Conservation (phyloP, 1,284 basidiomycete genomes). For the Boletus holoroseus region DNA sequence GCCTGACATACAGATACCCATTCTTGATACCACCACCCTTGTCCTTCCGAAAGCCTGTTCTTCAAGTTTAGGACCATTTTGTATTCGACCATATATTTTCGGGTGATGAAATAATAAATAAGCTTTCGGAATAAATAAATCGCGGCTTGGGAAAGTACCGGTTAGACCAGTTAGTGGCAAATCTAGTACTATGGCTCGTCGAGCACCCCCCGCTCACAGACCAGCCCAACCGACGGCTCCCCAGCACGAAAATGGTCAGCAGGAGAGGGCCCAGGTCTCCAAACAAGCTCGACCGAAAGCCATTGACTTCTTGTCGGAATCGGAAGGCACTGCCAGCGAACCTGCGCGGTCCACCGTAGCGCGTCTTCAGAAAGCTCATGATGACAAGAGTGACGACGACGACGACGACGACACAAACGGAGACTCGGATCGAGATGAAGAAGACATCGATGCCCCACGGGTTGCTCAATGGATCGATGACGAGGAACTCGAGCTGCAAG, state of each 20-base stretch:
- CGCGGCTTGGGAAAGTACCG: background rate
- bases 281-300: constrained; percentile 18
- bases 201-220: constrained; percentile 4
- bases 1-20: background rate
- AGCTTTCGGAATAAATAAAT: background rate
- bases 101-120: no score
- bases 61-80: no score
- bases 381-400: background rate
- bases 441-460: constrained; percentile 44
- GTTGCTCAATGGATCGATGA: constrained; percentile 56
- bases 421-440: constrained; percentile 12
- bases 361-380: background rate
- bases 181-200: constrained; percentile 12
- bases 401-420: background rate
- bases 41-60: background rate
- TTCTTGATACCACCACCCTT: background rate
- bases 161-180: background rate
- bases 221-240: background rate
- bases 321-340: constrained; percentile 3
- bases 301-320: constrained; percentile 17
- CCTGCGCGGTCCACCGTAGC: background rate
- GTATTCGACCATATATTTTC: no score
- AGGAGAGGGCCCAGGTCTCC: constrained; percentile 4
- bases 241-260: background rate
- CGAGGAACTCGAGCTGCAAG: constrained; percentile 37